Percentiles rank a stretch among this genome's conserved stretches.
Evolutionary conservation across 1,139 yeast genomes (phyloP).

Genomic region (Kluyveromyces sp.): DNA sequence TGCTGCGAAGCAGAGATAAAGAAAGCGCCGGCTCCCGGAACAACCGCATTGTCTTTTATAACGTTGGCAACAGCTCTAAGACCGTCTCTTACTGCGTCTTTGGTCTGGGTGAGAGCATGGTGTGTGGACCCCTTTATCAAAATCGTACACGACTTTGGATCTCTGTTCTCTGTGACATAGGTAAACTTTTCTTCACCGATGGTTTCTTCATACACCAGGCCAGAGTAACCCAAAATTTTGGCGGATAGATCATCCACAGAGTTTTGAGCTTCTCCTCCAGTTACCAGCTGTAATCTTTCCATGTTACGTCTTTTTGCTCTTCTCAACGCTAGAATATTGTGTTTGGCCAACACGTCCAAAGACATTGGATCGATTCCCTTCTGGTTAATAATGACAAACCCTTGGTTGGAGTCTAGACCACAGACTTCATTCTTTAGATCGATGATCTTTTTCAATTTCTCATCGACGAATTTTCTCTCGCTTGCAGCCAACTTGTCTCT

Average conservation of each 20-base stretch:
- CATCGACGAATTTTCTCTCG: slow-evolving; percentile 93
- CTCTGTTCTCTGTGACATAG: slow-evolving; percentile 83
- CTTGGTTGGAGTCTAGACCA: slow-evolving; percentile 62
- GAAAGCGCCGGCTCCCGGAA: slow-evolving; percentile 98
- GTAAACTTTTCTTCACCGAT: slow-evolving; percentile 98
- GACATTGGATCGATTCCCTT: slow-evolving; percentile 99
- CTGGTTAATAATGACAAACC: slow-evolving; percentile 93
- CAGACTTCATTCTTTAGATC: slow-evolving; percentile 91
- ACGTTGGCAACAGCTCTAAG: slow-evolving; percentile 91
- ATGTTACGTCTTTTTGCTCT: slow-evolving; percentile 98
- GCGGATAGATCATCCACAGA: slow-evolving; percentile 92
- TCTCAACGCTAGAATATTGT: slow-evolving; percentile 88
- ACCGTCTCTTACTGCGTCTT: slow-evolving; percentile 97
- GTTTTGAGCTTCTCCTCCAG: slow-evolving; percentile 98
- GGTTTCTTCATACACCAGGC: slow-evolving; percentile 83
- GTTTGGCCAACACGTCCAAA: slow-evolving; percentile 85
- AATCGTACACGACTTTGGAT: slow-evolving; percentile 88
- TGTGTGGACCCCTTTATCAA: slow-evolving; percentile 89
- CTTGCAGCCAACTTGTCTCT: slow-evolving; percentile 90
- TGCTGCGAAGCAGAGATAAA: slow-evolving; percentile 76
- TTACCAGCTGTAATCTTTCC: slow-evolving; percentile 94
- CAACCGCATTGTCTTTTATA: slow-evolving; percentile 71
- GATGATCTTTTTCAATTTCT: slow-evolving; percentile 81
- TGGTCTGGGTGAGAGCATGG: slow-evolving; percentile 83
- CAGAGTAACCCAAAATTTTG: slow-evolving; percentile 80